These are phyloP conservation scores for Xylaria sp. DNA, from an alignment of 2,329 filamentous ascomycete species.

Conservation along the genomic window DNA sequence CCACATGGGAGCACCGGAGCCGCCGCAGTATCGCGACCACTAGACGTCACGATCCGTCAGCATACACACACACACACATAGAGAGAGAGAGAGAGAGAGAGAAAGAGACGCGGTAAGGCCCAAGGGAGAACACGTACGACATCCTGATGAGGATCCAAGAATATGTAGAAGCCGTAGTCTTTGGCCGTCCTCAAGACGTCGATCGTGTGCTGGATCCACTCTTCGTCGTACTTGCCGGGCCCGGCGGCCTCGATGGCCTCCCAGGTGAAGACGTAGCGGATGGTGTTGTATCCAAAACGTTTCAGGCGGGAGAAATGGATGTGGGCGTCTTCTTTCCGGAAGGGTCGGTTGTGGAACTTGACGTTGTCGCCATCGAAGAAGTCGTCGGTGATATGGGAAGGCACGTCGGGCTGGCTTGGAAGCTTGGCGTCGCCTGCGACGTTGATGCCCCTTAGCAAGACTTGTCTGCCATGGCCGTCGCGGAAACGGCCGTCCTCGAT, in stretches of 20 bases:
- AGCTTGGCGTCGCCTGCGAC: constrained; percentile 89
- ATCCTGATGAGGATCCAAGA: constrained; percentile 99
- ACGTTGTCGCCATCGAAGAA: constrained; percentile 95
- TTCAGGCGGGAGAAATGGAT: constrained; percentile 84
- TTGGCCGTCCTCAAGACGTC: constrained; percentile 81
- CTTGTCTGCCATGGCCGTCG: constrained; percentile 78
- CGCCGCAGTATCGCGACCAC: constrained; percentile 95
- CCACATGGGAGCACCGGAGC: constrained; percentile 96
- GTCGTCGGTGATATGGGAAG: constrained; percentile 73
- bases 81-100: too few relatives aligned
- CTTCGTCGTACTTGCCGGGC: constrained; percentile 89
- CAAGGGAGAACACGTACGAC: constrained; percentile 65
- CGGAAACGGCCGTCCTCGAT: constrained; percentile 87
- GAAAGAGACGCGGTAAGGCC: background rate
- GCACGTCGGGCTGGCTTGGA: constrained; percentile 77
- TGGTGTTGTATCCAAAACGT: constrained; percentile 92
- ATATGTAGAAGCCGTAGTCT: constrained; percentile 90
- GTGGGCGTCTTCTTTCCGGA: constrained; percentile 79
- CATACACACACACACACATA: constrained; percentile 3
- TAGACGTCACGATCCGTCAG: constrained; percentile 40
- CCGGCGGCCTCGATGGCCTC: constrained; percentile 95
- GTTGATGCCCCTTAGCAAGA: constrained; percentile 92
- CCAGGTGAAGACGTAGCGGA: constrained; percentile 97
- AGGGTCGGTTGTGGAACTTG: constrained; percentile 85
- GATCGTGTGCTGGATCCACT: constrained; percentile 91